Base-by-base conservation (phyloP, 2,329 filamentous ascomycete species). In the Pezicula rhizophila region DNA sequence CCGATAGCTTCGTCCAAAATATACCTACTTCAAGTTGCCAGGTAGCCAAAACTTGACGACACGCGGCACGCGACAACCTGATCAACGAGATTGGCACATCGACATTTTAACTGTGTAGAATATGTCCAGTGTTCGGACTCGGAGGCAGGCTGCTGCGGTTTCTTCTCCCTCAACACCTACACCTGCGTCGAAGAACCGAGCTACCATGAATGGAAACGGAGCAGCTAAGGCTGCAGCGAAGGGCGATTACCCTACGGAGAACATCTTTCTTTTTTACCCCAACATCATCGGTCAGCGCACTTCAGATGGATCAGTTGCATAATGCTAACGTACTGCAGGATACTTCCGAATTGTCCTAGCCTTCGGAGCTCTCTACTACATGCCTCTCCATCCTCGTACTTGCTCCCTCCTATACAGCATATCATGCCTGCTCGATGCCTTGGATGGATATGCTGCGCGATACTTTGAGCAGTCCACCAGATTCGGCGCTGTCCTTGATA, bases 341-440 rank as follows among this genome's bases (percentile, higher is more conserved):
- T 92, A 92, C 69, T 77, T 72, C 50, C 84, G 88, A 61, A 85
- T 93, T 63, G 72, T 92, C 55, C 79, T 92, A 57, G 90, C 91
- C 60, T 74, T 96, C 62, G 89, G 87, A 42, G 96, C 93, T 25
- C 83, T 99, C 57, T 96, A 97, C 75, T 99, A 96, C 75, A 99
- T 99, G 93, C 92, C 93, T 45, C 81, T 97, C 47, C 93, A 99
- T 68, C 92, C 92, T n/a, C 86, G 92, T 62, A 96, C 91, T 34
- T 97, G 92, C 73, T 91, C 88, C 51, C 69, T 91, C 44, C 81
- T 95, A 47, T 99, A 99, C 77, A 92, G 85, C 66, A 74, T 99
- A 51, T 97, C 92, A 23, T 97, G 93, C 68, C 80, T 97, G 40
- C 85, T 99, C 57, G 93, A 99, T 67, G 93, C 92, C 41, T 80